phyloP scores from a whole-genome alignment of 306 rosid species.

The Glycine tomentella region DNA sequence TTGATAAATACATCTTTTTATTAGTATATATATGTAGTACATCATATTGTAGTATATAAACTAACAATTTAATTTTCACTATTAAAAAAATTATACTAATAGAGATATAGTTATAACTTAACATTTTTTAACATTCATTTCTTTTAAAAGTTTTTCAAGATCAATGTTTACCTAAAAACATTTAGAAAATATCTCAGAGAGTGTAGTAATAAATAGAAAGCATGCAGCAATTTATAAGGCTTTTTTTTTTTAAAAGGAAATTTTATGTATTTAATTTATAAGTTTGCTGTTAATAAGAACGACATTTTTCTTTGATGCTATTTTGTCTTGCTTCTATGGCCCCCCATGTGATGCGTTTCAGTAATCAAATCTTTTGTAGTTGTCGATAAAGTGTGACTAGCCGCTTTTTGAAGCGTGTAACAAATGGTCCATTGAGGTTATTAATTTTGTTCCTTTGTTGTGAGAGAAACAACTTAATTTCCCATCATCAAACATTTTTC shows the following conservation, averaged over 20 bases:
- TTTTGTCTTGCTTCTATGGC: conserved; percentile 58
- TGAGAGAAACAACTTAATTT: background rate
- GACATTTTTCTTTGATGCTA: conserved; percentile 37
- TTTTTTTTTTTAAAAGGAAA: no score
- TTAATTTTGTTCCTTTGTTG: conserved; percentile 26
- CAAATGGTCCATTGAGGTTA: conserved; percentile 51
- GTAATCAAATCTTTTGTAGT: conserved; percentile 64
- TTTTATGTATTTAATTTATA: no score
- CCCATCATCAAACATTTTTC: background rate
- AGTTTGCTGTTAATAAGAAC: conserved; percentile 15
- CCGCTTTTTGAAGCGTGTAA: conserved; percentile 69
- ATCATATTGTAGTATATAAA: no score
- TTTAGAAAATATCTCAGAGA: no score
- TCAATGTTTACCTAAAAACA: no score
- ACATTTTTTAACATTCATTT: background rate
- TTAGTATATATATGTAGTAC: no score
- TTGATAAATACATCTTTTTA: no score
- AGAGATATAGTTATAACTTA: background rate
- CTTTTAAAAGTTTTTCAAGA: background rate
- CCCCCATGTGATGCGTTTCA: conserved; percentile 76
- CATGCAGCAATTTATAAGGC: no score
- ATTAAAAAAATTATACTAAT: no score
- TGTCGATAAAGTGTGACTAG: conserved; percentile 72
- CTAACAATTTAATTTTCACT: background rate
- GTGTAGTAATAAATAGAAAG: no score